Evolutionary conservation across 495 filamentous ascomycete species (phyloP), one percentile per base, ranked within the genome.

Genomic region (Aspergillus egyptiacus): DNA sequence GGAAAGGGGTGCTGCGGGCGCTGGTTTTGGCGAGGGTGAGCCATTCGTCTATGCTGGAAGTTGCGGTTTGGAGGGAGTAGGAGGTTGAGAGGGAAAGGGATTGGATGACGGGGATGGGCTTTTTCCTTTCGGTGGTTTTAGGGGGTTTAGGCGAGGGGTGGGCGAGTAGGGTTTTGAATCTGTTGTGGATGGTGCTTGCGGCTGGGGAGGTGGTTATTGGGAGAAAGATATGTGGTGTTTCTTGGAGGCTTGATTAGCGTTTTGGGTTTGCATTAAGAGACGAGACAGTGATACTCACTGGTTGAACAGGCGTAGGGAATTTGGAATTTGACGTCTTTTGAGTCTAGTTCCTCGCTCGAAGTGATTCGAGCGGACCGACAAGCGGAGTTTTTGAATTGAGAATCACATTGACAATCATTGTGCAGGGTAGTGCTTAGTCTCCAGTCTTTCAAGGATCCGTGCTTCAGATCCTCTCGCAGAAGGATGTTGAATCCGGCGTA

Each of bases 401-500:
- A 63, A 25, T 72, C 65, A 45, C 74, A 76, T 43, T 54, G 48
- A 41, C 72, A 75, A 2, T 37, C 47, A 4, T 61, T 41, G n/a
- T 51, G 50, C 40, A 72, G 59, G 22, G 57, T 50, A 18, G 62
- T 54, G 15, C 35, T 61, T 47, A 74, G 61, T 23, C 64, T 59
- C 69, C 66, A 75, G 31, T 69, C 61, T 54, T 65, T 67, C 34
- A 78, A 49, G 13, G 65, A 65, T 11, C 74, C 73, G 13, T 60
- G 53, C 5, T 61, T 64, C 24, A 76, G 47, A 45, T 77, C 59
- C 56, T 72, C 58, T 15, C 71, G 62, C 5, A 76, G 65, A 20
- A 78, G 63, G 38, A 76, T 65, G 46, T 76, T 76, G 53, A 78
- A 70, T 15, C 67, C 71, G 13, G 64, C 60, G 49, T 78, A 76